These are phyloP conservation scores for Triangularia verruculosa DNA, from an alignment of 2,329 filamentous ascomycete genomes.

Conservation along the genomic window DNA sequence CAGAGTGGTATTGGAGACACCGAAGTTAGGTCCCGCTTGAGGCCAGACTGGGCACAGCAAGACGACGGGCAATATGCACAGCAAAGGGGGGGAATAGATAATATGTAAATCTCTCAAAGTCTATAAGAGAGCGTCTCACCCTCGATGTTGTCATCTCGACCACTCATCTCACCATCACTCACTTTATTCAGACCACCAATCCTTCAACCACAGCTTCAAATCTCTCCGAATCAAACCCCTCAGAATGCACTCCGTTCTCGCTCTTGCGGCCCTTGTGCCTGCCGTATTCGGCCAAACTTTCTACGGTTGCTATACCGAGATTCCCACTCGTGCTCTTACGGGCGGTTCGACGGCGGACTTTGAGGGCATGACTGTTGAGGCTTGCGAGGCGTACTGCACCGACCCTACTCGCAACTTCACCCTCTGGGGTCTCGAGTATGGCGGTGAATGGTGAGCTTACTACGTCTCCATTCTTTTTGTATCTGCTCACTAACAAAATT, in stretches of 20 bases:
- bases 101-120: not conserved
- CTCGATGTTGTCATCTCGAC: not conserved
- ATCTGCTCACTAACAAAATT: not conserved
- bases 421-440: conserved; percentile 24
- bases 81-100: not conserved
- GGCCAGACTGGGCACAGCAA: not conserved
- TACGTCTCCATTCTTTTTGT: not conserved
- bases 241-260: conserved; percentile 19
- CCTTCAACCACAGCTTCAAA: not conserved
- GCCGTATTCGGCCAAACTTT: conserved; percentile 18
- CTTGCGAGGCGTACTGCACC: conserved; percentile 20
- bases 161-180: not conserved
- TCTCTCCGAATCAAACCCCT: not conserved
- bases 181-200: not conserved
- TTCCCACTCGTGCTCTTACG: conserved; percentile 19
- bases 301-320: conserved; percentile 25
- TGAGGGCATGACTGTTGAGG: conserved; percentile 17
- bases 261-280: conserved; percentile 15
- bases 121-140: conserved; percentile 7
- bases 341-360: conserved; percentile 13
- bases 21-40: not conserved
- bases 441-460: conserved; percentile 22
- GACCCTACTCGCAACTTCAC: conserved; percentile 3
- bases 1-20: conserved; percentile 11
- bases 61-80: not conserved